phyloP scores from a whole-genome alignment of 352 stramenopile species.

The Vaucheria bursata region DNA sequence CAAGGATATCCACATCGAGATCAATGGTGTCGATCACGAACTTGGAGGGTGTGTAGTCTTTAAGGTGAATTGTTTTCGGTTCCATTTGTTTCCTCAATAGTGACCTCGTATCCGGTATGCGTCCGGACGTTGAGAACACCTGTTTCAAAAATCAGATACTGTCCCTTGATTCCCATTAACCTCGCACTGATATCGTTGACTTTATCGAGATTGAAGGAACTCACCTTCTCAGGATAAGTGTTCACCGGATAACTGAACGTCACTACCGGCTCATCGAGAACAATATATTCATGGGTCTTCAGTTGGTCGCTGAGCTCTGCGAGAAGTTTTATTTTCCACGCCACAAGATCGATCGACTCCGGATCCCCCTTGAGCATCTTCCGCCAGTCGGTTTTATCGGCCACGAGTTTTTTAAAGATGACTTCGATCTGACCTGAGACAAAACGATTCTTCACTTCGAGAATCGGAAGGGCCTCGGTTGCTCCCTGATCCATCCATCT shows the following conservation, averaged over 20 bases:
- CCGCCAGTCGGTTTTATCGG: conserved; percentile 6
- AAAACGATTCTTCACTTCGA: background rate
- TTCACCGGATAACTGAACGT: too few relatives aligned
- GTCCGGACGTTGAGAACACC: background rate
- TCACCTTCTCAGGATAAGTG: too few relatives aligned
- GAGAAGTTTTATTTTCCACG: too few relatives aligned
- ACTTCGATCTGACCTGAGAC: background rate
- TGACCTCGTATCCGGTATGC: background rate
- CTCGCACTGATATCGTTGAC: background rate
- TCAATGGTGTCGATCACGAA: background rate
- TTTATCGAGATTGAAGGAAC: too few relatives aligned
- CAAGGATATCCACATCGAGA: background rate
- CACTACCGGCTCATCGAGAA: too few relatives aligned
- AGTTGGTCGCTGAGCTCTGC: background rate
- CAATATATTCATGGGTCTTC: background rate
- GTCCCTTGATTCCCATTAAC: background rate
- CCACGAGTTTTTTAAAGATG: background rate
- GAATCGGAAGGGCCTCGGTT: background rate
- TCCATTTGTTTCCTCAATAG: background rate
- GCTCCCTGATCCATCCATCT: background rate
- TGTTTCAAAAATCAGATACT: background rate
- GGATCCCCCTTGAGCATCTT: background rate
- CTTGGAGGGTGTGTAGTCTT: background rate
- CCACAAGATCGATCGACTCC: too few relatives aligned
- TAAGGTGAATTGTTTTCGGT: background rate